phyloP scores from a whole-genome alignment of 148 eudicot species.

The Rhododendron ovatum region DNA sequence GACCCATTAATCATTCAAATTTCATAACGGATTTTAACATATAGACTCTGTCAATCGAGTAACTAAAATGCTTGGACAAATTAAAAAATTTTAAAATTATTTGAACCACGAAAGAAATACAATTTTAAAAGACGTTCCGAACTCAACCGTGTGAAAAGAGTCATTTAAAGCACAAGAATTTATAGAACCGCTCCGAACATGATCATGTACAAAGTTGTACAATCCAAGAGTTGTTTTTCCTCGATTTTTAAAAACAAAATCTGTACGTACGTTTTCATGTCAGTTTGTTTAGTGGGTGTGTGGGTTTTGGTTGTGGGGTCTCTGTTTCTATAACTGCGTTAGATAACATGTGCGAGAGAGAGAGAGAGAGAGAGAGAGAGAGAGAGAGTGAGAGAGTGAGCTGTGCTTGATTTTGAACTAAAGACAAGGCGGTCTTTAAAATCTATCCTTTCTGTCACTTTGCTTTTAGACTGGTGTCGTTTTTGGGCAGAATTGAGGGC shows the following conservation, averaged over 20 bases:
- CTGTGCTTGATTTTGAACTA: conserved; percentile 21
- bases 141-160: too few species aligned
- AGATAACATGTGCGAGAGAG: background rate
- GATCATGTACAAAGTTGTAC: too few species aligned
- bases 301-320: background rate
- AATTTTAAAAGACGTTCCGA: too few species aligned
- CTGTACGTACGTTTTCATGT: too few species aligned
- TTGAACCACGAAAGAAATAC: background rate
- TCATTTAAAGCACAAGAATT: background rate
- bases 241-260: too few species aligned
- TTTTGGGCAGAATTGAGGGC: conserved; percentile 23
- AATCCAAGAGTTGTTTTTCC: too few species aligned
- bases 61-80: background rate
- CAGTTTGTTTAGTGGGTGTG: background rate
- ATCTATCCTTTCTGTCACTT: conserved; percentile 22
- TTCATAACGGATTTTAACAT: background rate
- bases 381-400: background rate
- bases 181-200: too few species aligned
- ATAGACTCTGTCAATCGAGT: background rate
- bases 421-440: conserved; percentile 26
- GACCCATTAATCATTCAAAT: background rate
- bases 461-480: conserved; percentile 17
- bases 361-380: background rate
- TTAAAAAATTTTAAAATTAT: too few species aligned
- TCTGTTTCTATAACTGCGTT: background rate